Base-by-base conservation (phyloP, 768 basidiomycete genomes). In the Serendipita indica region DNA sequence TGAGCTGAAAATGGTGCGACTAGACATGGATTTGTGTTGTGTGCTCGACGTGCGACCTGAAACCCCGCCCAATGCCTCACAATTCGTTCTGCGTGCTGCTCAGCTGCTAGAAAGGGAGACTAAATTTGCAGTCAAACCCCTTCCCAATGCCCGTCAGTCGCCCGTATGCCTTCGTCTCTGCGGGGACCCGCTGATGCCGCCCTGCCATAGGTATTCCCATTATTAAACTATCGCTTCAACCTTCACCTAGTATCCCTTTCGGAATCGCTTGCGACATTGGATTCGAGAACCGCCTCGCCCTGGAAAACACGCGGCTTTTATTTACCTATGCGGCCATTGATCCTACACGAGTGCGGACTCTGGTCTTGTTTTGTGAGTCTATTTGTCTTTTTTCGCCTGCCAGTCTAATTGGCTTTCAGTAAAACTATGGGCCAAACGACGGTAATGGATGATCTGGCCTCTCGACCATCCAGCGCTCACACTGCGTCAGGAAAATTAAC, bases 21-120 rank as follows among this genome's bases (percentile, higher is more conserved):
- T 66, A 97, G 94, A 99, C 72, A 98, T 99, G 94, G 94, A 99
- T 72, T 74, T 99, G 33, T 97, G 93, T 69, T 97, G 92, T 71
- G 78, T 99, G 68, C 89, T 96, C 69, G 89, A 94, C 70, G 25
- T 86, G 88, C 6, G 79, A 83, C 60, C 64, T 83, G 25, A 54
- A 83, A 71, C 86, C 75, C 60, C 81, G 80, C 63, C 78, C 3
- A 63, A 84, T 33, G 84, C 94, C 12, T 77, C 85, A 39, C 89
- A 97, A 77, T 80, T 98, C 41, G 94, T 99, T 64, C 89, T 85
- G 62, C 86, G 89, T 81, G 79, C 97, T 43, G 92, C 90, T 43
- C 86, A 92, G 71, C 76, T 97, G 60, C 81, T 98, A 22, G 89
- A 94, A 74, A 81, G 89, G 70, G 91, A 96, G 74, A 93, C 91